phyloP scores from a whole-genome alignment of 352 stramenopile genomes.

The Pythium inflatum region DNA sequence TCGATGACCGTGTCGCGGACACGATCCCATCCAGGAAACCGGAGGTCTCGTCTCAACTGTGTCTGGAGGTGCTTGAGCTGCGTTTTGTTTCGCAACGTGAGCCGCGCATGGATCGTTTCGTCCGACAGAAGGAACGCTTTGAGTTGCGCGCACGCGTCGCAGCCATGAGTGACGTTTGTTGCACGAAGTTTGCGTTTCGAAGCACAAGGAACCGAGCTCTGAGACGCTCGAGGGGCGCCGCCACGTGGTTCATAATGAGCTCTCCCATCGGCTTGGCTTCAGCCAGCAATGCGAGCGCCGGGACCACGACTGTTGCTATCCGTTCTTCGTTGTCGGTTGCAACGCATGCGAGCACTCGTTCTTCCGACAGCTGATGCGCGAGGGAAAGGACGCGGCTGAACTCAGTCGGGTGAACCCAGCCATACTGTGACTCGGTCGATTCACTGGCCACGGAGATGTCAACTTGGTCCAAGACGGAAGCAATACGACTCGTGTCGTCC shows the following conservation, averaged over 20 bases:
- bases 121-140: neutral
- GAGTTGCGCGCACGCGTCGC: slow-evolving; percentile 6
- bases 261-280: neutral
- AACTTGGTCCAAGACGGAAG: neutral
- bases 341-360: neutral
- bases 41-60: neutral
- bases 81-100: slow-evolving; percentile 1
- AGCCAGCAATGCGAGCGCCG: neutral
- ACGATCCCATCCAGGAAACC: no score
- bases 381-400: neutral
- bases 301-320: neutral
- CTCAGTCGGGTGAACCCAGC: no score
- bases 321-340: neutral
- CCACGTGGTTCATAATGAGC: neutral
- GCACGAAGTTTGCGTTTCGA: neutral
- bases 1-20: no score
- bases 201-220: neutral
- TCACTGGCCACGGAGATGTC: no score
- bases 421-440: no score
- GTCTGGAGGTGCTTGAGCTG: slow-evolving; percentile 16
- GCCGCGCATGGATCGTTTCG: neutral
- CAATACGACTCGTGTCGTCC: neutral
- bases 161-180: slow-evolving; percentile 3
- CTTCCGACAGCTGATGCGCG: neutral
- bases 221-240: neutral